Evolutionary conservation across 345 rosid genomes (phyloP).

Genomic region (Anacardium occidentale): DNA sequence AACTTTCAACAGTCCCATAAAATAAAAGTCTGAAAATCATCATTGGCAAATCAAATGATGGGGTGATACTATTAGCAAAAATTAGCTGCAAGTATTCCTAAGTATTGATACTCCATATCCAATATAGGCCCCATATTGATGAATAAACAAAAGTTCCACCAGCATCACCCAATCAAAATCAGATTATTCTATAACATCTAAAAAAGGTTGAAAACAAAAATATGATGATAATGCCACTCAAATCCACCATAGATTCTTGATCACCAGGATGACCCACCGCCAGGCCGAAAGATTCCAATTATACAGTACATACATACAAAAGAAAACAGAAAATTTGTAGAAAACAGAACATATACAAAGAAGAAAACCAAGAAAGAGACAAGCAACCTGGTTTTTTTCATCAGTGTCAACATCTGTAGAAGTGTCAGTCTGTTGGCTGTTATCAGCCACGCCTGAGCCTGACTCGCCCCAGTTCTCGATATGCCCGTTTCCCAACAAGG

Average conservation of each 20-base stretch:
- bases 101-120: slow-evolving; percentile 9
- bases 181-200: slow-evolving; percentile 13
- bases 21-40: neutral
- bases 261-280: slow-evolving; percentile 38
- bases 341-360: slow-evolving; percentile 10
- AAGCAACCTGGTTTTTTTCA: slow-evolving; percentile 72
- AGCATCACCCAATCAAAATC: neutral
- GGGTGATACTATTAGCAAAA: neutral
- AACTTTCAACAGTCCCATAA: neutral
- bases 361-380: slow-evolving; percentile 30
- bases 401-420: slow-evolving; percentile 89
- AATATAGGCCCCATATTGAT: neutral
- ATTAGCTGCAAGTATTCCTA: neutral
- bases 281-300: slow-evolving; percentile 15
- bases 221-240: slow-evolving; percentile 8
- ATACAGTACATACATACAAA: slow-evolving; percentile 10
- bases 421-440: slow-evolving; percentile 95
- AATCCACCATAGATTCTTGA: slow-evolving; percentile 20
- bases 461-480: slow-evolving; percentile 90
- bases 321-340: slow-evolving; percentile 17
- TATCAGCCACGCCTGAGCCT: slow-evolving; percentile 73
- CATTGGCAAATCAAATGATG: neutral
- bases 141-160: neutral
- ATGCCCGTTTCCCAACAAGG: slow-evolving; percentile 53
- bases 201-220: slow-evolving; percentile 4